Base-by-base conservation (phyloP, 208 protist species). In the Crithidia expoeki region DNA sequence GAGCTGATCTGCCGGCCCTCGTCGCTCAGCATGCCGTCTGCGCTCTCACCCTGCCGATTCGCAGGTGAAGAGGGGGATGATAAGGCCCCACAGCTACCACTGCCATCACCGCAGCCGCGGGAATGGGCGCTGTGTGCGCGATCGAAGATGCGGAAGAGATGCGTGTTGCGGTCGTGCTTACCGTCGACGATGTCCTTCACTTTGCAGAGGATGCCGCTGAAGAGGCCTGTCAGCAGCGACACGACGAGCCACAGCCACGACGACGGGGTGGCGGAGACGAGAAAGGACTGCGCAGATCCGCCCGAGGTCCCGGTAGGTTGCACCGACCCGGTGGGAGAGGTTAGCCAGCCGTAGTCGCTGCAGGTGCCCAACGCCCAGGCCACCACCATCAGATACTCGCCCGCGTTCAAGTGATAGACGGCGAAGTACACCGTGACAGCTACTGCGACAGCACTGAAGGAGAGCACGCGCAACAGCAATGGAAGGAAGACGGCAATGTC, bases 141-240 rank as follows among this genome's bases (percentile, higher is more conserved):
- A 46, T 83, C 72, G 27, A 80, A 71, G 33, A 83, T 44, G 21
- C 36, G 57, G 33, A 84, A 74, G 25, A 81, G 68, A 49, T 73
- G 76, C 3, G 60, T 78, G 36, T 76, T 65, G 42, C 72, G 74
- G 57, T 65, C 72, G 42, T 80, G 62, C 68, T 86, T 84, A 53
- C 74, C 81, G 47, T 95, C 90, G n/a, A 86, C 72, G 46, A 89
- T 75, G 65, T 95, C 90, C 77, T 90, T 92, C 59, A 87, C 77
- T 70, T 93, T 95, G 72, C 86, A 93, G 50, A 95, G 66, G 49
- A 93, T 72, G 21, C 87, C 90, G 40, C 86, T 88, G 76, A 93
- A 84, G 51, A 80, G 66, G 19, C 90, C 90, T 14, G 87, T 90
- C 46, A 84, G 56, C 23, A 95, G 79, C 3, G 85, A 87, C 25